Conservation (phyloP, 495 filamentous ascomycete genomes). For the Darksidea phi region DNA sequence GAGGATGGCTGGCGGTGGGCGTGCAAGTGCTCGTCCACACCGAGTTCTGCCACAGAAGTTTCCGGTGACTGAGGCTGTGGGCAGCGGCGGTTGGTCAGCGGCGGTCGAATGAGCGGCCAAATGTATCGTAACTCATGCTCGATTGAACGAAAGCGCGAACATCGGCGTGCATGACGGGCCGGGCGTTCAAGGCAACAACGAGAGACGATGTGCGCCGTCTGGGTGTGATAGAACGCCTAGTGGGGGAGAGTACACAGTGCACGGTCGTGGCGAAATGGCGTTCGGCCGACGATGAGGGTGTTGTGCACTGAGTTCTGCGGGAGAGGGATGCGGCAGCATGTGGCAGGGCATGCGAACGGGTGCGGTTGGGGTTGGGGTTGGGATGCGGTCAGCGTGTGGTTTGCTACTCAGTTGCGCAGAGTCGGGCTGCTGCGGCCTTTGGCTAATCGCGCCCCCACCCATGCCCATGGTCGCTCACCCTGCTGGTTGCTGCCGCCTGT, state of each 20-base stretch:
- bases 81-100: no score
- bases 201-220: constrained; percentile 3
- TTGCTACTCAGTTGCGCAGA: constrained; percentile 16
- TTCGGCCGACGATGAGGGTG: constrained; percentile 22
- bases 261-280: no score
- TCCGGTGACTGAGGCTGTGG: no score
- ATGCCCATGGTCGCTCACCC: constrained; percentile 7
- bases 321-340: no score
- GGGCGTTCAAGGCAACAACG: constrained; percentile 23
- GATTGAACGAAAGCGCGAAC: background rate
- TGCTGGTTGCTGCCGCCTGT: constrained; percentile 10
- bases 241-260: background rate
- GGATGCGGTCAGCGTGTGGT: background rate
- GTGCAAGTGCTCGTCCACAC: background rate
- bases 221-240: background rate
- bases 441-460: no score
- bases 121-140: no score
- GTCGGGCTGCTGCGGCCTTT: no score
- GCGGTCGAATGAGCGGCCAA: no score
- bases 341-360: no score
- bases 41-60: no score
- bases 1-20: constrained; percentile 12
- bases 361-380: background rate
- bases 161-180: no score
- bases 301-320: background rate